phyloP scores from a whole-genome alignment of 345 rosid genomes.

The Odontarrhena argentea region DNA sequence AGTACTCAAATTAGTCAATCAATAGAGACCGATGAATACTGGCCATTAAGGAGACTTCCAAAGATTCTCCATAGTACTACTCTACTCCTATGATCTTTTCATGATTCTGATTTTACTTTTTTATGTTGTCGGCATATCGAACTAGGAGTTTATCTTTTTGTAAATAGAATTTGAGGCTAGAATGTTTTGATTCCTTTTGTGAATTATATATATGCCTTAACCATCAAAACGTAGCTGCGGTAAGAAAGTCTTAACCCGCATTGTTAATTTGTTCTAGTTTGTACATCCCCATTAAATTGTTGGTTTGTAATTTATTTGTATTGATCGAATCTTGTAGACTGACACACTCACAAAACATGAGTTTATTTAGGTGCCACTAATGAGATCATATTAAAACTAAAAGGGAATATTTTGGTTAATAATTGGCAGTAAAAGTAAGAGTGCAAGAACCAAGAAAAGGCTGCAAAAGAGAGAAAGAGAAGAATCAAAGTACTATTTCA shows the following conservation, averaged over 20 bases:
- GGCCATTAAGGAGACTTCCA: constrained; percentile 4
- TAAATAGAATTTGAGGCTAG: not conserved
- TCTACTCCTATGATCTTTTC: constrained; percentile 13
- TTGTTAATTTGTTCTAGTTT: not conserved
- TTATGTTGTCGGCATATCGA: not conserved
- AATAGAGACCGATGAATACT: constrained; percentile 26
- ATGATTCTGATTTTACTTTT: constrained; percentile 8
- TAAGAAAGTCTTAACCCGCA: constrained; percentile 9
- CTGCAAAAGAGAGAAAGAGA: constrained; percentile 30
- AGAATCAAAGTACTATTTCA: constrained; percentile 33
- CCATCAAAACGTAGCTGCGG: constrained; percentile 11
- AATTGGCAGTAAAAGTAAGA: constrained; percentile 37
- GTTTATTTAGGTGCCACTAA: constrained; percentile 32
- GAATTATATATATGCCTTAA: not conserved
- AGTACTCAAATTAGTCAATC: constrained; percentile 7
- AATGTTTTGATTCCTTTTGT: not conserved
- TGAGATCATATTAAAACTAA: constrained; percentile 11
- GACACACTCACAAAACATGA: constrained; percentile 32
- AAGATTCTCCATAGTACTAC: constrained; percentile 7
- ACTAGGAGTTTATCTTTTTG: not conserved
- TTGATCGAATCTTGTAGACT: constrained; percentile 34
- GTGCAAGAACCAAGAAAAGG: constrained; percentile 26
- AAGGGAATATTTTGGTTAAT: constrained; percentile 27
- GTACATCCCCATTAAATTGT: not conserved
- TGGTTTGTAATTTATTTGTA: not conserved